Conservation (phyloP, 2,329 filamentous ascomycete species). For the Neopestalotiopsis clavispora region DNA sequence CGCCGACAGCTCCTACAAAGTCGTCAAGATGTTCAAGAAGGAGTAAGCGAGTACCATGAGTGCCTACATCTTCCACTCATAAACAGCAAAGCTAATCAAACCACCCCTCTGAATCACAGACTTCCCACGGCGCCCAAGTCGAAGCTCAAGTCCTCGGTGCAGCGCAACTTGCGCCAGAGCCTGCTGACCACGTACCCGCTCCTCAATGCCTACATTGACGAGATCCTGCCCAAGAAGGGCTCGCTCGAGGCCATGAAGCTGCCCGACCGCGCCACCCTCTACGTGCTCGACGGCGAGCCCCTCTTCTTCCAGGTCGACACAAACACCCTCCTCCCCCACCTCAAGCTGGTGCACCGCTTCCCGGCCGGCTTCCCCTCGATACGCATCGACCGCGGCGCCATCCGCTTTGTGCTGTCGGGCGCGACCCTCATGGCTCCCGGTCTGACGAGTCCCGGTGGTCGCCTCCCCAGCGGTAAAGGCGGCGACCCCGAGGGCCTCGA, state of each 20-base stretch:
- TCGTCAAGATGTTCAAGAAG: constrained; percentile 84
- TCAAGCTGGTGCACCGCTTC: constrained; percentile 88
- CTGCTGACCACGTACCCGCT: constrained; percentile 85
- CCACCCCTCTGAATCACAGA: constrained; percentile 46
- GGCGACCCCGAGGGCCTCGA: constrained; percentile 51
- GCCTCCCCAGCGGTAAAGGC: constrained; percentile 65
- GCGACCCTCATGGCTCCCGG: constrained; percentile 97
- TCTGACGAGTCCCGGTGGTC: constrained; percentile 80
- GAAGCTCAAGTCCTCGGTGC: constrained; percentile 96
- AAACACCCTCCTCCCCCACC: constrained; percentile 82
- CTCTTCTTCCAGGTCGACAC: constrained; percentile 90
- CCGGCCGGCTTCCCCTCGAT: constrained; percentile 82
- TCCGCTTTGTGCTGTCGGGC: constrained; percentile 92
- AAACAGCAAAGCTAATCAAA: constrained; percentile 26
- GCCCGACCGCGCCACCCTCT: constrained; percentile 87
- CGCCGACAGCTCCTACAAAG: background rate
- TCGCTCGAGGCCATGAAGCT: constrained; percentile 91
- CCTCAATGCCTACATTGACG: constrained; percentile 86
- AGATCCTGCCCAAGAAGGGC: constrained; percentile 92
- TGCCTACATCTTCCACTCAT: background rate
- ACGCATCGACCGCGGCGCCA: constrained; percentile 92
- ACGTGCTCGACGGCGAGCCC: constrained; percentile 77
- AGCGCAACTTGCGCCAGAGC: constrained; percentile 83
- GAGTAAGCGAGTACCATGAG: constrained; percentile 64
- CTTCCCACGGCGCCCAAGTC: constrained; percentile 81